Conservation (phyloP, 257 asterid species). For the Verbena officinalis region DNA sequence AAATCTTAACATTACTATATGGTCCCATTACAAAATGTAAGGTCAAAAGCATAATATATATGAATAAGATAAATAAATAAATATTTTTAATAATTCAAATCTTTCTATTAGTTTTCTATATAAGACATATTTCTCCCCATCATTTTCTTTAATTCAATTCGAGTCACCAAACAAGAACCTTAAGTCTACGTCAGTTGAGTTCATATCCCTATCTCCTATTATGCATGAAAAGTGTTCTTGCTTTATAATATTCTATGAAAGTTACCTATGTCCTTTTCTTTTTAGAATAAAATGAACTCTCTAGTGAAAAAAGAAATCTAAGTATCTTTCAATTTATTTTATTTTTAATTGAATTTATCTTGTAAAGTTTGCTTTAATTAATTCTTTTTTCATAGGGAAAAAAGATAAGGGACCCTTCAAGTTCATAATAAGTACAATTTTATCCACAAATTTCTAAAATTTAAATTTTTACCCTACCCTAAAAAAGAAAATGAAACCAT, state of each 20-base stretch:
- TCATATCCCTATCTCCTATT: conserved; percentile 37
- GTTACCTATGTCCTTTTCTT: conserved; percentile 5
- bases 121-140: conserved; percentile 30
- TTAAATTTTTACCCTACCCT: too few species aligned
- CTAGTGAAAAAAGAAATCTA: not conserved
- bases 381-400: too few species aligned
- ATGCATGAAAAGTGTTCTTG: conserved; percentile 32
- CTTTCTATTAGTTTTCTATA: conserved; percentile 31
- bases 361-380: too few species aligned
- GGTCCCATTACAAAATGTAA: conserved; percentile 43
- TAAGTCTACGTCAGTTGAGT: conserved; percentile 48
- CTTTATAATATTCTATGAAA: conserved; percentile 23
- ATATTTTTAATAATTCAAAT: conserved; percentile 14
- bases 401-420: too few species aligned
- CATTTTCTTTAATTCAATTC: conserved; percentile 36
- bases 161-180: conserved; percentile 37
- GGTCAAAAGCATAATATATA: conserved; percentile 30
- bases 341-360: not conserved
- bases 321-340: not conserved
- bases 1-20: conserved; percentile 21
- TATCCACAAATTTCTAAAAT: too few species aligned
- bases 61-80: not conserved
- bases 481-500: too few species aligned
- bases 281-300: not conserved
- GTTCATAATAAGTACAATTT: too few species aligned